phyloP scores from a whole-genome alignment of 2,329 filamentous ascomycete genomes.

The Alternaria ventricosa region DNA sequence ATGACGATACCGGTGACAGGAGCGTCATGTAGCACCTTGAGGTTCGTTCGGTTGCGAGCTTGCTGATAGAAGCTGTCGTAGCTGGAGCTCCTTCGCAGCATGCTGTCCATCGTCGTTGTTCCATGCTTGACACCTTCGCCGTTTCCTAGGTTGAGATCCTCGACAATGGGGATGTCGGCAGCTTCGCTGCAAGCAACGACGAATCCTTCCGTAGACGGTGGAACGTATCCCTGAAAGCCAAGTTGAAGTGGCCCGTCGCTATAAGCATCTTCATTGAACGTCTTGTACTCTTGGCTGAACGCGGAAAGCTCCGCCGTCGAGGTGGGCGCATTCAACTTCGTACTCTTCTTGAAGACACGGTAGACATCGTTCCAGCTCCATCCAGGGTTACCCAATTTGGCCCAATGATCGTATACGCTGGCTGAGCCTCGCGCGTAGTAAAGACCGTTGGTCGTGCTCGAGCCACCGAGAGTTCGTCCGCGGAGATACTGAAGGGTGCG shows the following conservation, averaged over 20 bases:
- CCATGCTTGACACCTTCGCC: conserved; percentile 43
- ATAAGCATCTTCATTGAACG: conserved; percentile 36
- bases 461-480: conserved; percentile 40
- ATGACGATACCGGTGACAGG: conserved; percentile 37
- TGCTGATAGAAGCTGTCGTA: conserved; percentile 42
- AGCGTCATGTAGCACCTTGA: conserved; percentile 36
- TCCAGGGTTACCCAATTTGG: conserved; percentile 62
- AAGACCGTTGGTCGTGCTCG: conserved; percentile 44
- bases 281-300: conserved; percentile 38
- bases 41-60: conserved; percentile 35
- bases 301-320: conserved; percentile 24
- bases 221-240: conserved; percentile 39
- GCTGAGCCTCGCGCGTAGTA: conserved; percentile 41
- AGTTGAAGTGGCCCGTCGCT: conserved; percentile 37
- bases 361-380: conserved; percentile 54
- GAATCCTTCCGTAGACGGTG: conserved; percentile 35
- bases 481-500: conserved; percentile 33
- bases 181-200: conserved; percentile 36
- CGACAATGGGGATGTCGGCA: conserved; percentile 39
- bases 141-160: conserved; percentile 42
- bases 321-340: conserved; percentile 38
- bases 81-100: conserved; percentile 33
- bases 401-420: conserved; percentile 59
- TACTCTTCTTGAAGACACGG: conserved; percentile 33
- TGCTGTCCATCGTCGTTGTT: conserved; percentile 30